These are phyloP conservation scores for Asterophora lycoperdoides DNA, from an alignment of 768 basidiomycete genomes.

Conservation along the genomic window DNA sequence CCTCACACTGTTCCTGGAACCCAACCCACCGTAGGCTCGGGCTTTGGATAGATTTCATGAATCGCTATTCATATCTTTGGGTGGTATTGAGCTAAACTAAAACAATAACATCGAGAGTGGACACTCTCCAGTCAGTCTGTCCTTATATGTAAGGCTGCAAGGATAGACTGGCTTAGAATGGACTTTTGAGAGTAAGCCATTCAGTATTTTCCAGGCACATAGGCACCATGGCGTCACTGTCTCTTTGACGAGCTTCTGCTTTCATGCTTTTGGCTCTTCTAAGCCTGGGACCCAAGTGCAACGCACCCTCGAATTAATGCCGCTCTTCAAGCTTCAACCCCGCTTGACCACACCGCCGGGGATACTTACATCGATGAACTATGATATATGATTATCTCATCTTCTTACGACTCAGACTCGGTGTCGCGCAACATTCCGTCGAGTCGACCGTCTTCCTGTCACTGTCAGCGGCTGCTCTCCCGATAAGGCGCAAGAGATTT, in stretches of 20 bases:
- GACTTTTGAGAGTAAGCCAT: not conserved
- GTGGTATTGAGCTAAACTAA: not conserved
- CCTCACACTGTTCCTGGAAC: not conserved
- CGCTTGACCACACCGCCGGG: no score
- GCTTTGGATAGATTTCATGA: not conserved
- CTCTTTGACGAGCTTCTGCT: not conserved
- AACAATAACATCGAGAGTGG: no score
- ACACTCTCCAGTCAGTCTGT: not conserved
- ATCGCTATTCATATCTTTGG: not conserved
- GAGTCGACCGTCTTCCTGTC: no score
- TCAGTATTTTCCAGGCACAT: not conserved
- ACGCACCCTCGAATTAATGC: not conserved
- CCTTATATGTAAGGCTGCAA: not conserved
- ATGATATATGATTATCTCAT: no score
- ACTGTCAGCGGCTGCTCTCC: no score
- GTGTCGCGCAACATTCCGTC: no score
- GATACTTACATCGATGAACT: no score
- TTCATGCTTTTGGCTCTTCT: not conserved
- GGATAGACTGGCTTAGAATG: not conserved
- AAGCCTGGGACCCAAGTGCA: not conserved
- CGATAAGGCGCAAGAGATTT: no score
- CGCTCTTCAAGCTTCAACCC: no score
- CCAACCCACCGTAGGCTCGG: no score
- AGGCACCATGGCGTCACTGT: slow-evolving; percentile 2
- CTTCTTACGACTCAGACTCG: no score